Conservation (phyloP, 1,284 basidiomycete species). For the Trichosporon sp. region DNA sequence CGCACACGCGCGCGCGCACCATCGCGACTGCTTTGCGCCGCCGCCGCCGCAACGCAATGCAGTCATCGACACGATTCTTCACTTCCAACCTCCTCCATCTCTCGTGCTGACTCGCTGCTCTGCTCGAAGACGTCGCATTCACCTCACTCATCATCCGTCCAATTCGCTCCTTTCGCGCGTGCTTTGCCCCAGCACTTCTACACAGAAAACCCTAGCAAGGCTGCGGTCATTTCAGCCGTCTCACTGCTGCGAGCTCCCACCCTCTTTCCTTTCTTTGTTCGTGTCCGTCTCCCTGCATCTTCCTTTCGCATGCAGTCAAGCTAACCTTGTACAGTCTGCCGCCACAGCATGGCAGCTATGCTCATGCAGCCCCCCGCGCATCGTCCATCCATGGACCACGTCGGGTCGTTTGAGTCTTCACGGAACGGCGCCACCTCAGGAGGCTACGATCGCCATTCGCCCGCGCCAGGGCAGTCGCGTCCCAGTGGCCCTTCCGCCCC, state of each 20-base stretch:
- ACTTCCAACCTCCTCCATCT: neutral
- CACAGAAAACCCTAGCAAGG: neutral
- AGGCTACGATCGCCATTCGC: neutral
- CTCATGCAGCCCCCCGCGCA: constrained; percentile 34
- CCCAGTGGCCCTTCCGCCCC: neutral
- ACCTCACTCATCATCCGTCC: neutral
- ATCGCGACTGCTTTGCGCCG: neutral
- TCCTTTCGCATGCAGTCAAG: neutral
- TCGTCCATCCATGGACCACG: constrained; percentile 42
- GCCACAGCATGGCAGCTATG: constrained; percentile 38
- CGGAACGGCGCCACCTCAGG: neutral
- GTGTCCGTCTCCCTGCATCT: neutral
- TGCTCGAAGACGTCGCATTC: neutral
- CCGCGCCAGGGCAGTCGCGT: neutral
- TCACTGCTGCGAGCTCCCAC: neutral
- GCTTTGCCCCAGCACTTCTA: neutral
- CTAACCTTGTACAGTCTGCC: neutral
- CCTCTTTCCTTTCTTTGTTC: constrained; percentile 5
- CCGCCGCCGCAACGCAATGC: neutral
- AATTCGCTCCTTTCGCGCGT: neutral
- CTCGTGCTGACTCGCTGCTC: neutral
- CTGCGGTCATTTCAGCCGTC: neutral
- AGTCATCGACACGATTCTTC: neutral
- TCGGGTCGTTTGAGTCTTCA: constrained; percentile 34
- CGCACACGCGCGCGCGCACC: too few species aligned